phyloP scores from a whole-genome alignment of 768 basidiomycete genomes.

The Agrocybe praecox region DNA sequence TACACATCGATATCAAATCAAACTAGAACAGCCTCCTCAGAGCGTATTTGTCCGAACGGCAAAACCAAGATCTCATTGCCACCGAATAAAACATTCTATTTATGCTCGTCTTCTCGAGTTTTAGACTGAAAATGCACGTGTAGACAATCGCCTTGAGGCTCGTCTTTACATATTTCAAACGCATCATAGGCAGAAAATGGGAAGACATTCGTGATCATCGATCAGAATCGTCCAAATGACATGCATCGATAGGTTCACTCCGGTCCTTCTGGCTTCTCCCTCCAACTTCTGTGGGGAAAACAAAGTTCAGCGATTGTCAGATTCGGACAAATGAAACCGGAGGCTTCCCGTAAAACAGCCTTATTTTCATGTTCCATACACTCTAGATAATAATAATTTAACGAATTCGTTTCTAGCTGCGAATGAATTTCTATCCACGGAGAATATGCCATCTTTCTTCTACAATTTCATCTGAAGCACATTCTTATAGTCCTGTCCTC shows the following conservation, averaged over 20 bases:
- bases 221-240: conserved; percentile 1
- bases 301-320: background rate
- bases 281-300: background rate
- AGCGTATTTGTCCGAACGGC: background rate
- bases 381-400: too few species aligned
- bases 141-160: conserved; percentile 9
- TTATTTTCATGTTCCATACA: too few species aligned
- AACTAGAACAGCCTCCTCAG: background rate
- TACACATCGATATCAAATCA: background rate
- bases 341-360: too few species aligned
- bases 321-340: too few species aligned
- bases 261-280: background rate
- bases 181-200: conserved; percentile 4
- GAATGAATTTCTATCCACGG: too few species aligned
- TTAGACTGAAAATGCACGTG: conserved; percentile 5
- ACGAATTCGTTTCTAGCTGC: too few species aligned
- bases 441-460: too few species aligned
- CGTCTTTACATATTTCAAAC: background rate
- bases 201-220: conserved; percentile 9
- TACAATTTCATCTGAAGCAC: conserved; percentile 28
- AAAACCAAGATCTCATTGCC: background rate
- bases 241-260: too few species aligned
- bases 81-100: background rate
- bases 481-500: conserved; percentile 13
- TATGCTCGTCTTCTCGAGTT: background rate